phyloP scores from a whole-genome alignment of 225 moss, liverwort and hornwort species.

The Marchantia polymorpha region DNA sequence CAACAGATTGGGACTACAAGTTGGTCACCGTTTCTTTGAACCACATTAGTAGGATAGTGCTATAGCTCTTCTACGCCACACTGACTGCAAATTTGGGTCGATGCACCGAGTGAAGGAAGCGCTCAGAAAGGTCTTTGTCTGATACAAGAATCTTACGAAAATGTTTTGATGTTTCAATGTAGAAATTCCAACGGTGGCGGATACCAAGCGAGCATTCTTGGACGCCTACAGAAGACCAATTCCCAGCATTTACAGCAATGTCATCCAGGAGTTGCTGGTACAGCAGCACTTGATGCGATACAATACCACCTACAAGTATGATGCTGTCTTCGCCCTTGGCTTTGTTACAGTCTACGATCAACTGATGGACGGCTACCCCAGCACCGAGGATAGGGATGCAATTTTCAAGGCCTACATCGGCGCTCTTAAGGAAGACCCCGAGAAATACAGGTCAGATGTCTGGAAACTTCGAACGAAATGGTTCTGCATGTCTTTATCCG shows the following conservation, averaged over 20 bases:
- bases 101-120: too few species aligned
- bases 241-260: constrained; percentile 93
- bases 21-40: too few species aligned
- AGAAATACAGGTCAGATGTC: constrained; percentile 57
- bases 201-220: constrained; percentile 72
- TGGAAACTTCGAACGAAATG: too few species aligned
- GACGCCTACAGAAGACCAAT: constrained; percentile 72
- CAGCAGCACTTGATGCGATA: constrained; percentile 97
- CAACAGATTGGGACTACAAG: too few species aligned
- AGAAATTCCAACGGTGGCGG: constrained; percentile 81
- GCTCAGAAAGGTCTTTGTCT: too few species aligned
- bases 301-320: constrained; percentile 88
- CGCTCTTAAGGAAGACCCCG: constrained; percentile 78
- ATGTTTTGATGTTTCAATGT: constrained; percentile 22
- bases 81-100: too few species aligned
- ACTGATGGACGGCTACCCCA: constrained; percentile 91
- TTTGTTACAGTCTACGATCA: constrained; percentile 92
- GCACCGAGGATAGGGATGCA: constrained; percentile 56
- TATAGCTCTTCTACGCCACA: too few species aligned
- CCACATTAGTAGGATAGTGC: too few species aligned
- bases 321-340: constrained; percentile 78
- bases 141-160: background rate
- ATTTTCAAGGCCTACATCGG: constrained; percentile 85
- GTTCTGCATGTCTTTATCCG: too few species aligned
- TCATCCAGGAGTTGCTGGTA: constrained; percentile 90